A percentile compares a stretch with the other conserved stretches of the same genome.
phyloP scores from a whole-genome alignment of 140 eudicot genomes.

The Stevia rebaudiana region DNA sequence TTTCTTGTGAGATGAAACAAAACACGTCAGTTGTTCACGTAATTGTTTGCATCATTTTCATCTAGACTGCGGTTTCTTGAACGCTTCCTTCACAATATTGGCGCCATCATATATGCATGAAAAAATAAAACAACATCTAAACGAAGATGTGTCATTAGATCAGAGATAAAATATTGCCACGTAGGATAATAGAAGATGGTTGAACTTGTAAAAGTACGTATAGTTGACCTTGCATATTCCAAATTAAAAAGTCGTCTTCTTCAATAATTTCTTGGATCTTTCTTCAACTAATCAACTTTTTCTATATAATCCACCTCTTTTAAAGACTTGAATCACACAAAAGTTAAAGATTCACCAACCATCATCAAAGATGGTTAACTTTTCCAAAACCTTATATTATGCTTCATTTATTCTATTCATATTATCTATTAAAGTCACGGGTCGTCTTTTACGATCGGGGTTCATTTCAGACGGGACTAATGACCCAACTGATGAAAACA shows the following conservation, averaged over 20 bases:
- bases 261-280: constrained; percentile 23
- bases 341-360: neutral
- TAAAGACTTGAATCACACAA: constrained; percentile 2
- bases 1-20: neutral
- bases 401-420: constrained; percentile 19
- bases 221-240: constrained; percentile 16
- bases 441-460: constrained; percentile 31
- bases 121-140: neutral
- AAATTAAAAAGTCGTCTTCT: neutral
- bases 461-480: constrained; percentile 37
- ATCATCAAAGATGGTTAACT: constrained; percentile 28
- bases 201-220: neutral
- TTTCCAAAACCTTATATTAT: constrained; percentile 9
- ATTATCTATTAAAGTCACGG: constrained; percentile 16
- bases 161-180: constrained; percentile 16
- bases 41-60: constrained; percentile 2
- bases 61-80: constrained; percentile 11
- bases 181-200: neutral
- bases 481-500: neutral
- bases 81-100: constrained; percentile 2
- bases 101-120: neutral
- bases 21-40: neutral
- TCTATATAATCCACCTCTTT: neutral
- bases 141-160: too few species aligned
- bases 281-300: constrained; percentile 6